Evolutionary conservation across 768 basidiomycete genomes (phyloP).

Genomic region (Scleroderma bovista): DNA sequence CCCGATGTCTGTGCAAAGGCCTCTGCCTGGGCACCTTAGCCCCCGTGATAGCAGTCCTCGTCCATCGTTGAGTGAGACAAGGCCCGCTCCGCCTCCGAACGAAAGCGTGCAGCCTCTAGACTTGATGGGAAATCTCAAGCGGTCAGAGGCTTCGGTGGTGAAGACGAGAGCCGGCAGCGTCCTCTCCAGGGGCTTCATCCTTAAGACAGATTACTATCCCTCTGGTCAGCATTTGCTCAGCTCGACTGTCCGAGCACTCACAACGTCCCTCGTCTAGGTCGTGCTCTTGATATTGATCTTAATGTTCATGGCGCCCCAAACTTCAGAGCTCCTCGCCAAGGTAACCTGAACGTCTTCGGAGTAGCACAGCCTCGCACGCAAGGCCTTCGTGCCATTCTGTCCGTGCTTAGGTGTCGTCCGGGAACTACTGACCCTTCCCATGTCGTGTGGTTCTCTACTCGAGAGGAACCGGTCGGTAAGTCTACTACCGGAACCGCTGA

Average conservation of each 20-base stretch:
- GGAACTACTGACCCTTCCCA: slow-evolving; percentile 57
- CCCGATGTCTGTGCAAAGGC: slow-evolving; percentile 9
- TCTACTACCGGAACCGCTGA: slow-evolving; percentile 4
- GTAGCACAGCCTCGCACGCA: slow-evolving; percentile 93
- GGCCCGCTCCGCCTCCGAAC: slow-evolving; percentile 1
- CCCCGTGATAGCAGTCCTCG: slow-evolving; percentile 5
- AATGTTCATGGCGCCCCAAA: slow-evolving; percentile 95
- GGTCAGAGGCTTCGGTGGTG: slow-evolving; percentile 68
- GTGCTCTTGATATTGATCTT: slow-evolving; percentile 86
- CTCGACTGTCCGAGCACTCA: slow-evolving; percentile 2
- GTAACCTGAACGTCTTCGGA: slow-evolving; percentile 86
- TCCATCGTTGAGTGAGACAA: slow-evolving; percentile 1
- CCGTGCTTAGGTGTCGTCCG: slow-evolving; percentile 73
- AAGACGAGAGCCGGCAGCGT: slow-evolving; percentile 83
- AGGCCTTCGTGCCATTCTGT: slow-evolving; percentile 85
- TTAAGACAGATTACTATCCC: slow-evolving; percentile 91
- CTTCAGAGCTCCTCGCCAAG: slow-evolving; percentile 78
- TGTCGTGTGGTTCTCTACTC: slow-evolving; percentile 93
- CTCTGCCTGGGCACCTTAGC: not conserved
- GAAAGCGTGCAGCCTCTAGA: slow-evolving; percentile 39
- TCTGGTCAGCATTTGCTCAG: slow-evolving; percentile 43
- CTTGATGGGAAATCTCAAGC: slow-evolving; percentile 56
- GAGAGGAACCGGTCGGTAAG: slow-evolving; percentile 92
- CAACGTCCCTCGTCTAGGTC: slow-evolving; percentile 41
- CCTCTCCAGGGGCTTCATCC: slow-evolving; percentile 80